phyloP scores from a whole-genome alignment of 2,329 filamentous ascomycete species.

The Aschersonia sp. region DNA sequence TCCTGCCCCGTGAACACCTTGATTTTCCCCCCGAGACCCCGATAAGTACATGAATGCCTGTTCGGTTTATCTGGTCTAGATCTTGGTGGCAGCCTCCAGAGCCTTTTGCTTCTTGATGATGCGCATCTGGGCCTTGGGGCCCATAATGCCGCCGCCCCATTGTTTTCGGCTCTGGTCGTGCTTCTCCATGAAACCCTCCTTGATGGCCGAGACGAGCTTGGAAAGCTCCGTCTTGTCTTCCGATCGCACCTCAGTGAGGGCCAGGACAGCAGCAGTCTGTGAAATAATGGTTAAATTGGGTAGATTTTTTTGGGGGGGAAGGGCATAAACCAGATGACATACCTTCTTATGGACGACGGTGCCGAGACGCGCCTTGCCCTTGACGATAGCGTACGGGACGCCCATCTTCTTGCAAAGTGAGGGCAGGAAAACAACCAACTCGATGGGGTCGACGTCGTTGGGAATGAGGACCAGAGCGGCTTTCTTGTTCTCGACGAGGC shows the following conservation, averaged over 20 bases:
- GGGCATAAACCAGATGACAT: not conserved
- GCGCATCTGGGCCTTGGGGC: slow-evolving; percentile 75
- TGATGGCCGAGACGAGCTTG: slow-evolving; percentile 91
- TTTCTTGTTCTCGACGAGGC: slow-evolving; percentile 99
- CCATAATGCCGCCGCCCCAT: slow-evolving; percentile 99
- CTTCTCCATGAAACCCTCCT: slow-evolving; percentile 96
- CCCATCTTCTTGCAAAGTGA: slow-evolving; percentile 99
- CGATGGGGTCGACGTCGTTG: slow-evolving; percentile 99
- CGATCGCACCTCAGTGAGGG: slow-evolving; percentile 87
- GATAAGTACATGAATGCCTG: not conserved
- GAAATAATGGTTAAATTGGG: not conserved
- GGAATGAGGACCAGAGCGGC: slow-evolving; percentile 93
- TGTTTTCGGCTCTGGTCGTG: slow-evolving; percentile 80
- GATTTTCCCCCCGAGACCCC: not conserved
- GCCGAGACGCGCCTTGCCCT: slow-evolving; percentile 98
- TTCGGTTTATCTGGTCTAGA: slow-evolving; percentile 41
- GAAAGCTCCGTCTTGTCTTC: slow-evolving; percentile 98
- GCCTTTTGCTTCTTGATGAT: slow-evolving; percentile 86
- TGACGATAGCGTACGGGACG: slow-evolving; percentile 96
- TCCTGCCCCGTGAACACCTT: not conserved
- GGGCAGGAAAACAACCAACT: slow-evolving; percentile 97
- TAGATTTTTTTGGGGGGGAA: not conserved
- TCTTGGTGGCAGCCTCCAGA: slow-evolving; percentile 89
- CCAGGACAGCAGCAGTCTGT: slow-evolving; percentile 87
- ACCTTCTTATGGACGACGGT: slow-evolving; percentile 99